Evolutionary conservation across 768 basidiomycete genomes (phyloP), one percentile per base, ranked within the genome.

Genomic region (Suillus spraguei): DNA sequence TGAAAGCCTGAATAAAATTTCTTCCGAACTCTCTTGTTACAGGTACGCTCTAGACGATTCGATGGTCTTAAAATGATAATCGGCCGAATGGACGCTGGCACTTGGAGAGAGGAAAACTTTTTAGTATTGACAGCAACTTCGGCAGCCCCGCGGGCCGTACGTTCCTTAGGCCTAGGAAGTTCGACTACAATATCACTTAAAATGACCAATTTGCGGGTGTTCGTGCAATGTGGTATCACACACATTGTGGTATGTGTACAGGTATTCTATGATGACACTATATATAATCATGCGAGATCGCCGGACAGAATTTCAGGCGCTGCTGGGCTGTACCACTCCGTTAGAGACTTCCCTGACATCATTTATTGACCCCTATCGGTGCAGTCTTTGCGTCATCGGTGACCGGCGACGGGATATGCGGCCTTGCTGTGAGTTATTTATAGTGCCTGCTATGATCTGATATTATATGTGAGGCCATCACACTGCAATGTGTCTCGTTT

Each of bases 361-460:
- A 28, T 22, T 22, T 2, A 20, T 38, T 38, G 8, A 36, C 16
- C 28, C 11, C 16, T 53, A 53, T 33, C 13, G 16, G 36, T 38
- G n/a, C 22, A 17, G 8, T 56, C 22, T 24, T 55, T 55, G 36
- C 16, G 8, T 41, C 24, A 41, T 32, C 39, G 38, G 54, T 55
- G 53, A 33, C 50, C 10, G 17, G 17, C 11, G 24, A 41, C 39
- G 39, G 55, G 55, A 38, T 41, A 20, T 58, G 24, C 55, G 39
- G 56, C 5, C 56, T 58, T 58, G 56, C 56, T 58, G 56, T 58
- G 17, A 24, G 24, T 11, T 41, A 58, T 58, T 58, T 39, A 58
- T 58, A 58, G 28, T 14, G n/a, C 14, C 35, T 8, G 22, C 17
- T 11, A 24, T 41, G 39, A 41, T 24, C 22, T 32, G 28, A 41